Evolutionary conservation across 768 basidiomycete genomes (phyloP).

Genomic region (Psilocybe subaeruginosa): DNA sequence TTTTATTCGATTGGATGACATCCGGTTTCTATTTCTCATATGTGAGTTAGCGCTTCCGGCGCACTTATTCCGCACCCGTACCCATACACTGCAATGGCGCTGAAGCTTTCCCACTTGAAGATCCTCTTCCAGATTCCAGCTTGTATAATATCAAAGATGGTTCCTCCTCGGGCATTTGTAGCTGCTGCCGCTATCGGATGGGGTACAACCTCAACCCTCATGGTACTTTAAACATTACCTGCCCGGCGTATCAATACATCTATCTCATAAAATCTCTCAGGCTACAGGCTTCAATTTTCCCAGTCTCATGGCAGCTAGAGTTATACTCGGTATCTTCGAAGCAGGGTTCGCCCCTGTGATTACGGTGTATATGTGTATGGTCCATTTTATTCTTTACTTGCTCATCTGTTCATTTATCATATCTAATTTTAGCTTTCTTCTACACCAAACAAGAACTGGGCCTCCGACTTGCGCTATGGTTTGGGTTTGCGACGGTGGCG

Average conservation of each 20-base stretch:
- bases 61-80: neutral
- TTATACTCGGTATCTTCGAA: conserved; percentile 78
- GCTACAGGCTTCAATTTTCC: conserved; percentile 62
- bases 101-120: conserved; percentile 32
- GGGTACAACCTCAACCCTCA: conserved; percentile 75
- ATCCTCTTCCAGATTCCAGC: conserved; percentile 74
- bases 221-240: conserved; percentile 43
- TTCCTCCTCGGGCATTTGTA: conserved; percentile 70
- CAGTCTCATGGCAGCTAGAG: conserved; percentile 57
- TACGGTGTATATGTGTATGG: conserved; percentile 76
- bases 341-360: conserved; percentile 79
- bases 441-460: conserved; percentile 80
- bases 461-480: conserved; percentile 79
- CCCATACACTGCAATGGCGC: neutral
- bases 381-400: neutral
- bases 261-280: conserved; percentile 32
- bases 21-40: conserved; percentile 83
- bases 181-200: conserved; percentile 69
- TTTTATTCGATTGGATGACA: conserved; percentile 78
- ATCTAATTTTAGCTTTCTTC: conserved; percentile 57
- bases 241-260: neutral
- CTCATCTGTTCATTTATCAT: neutral
- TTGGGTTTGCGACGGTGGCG: conserved; percentile 82
- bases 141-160: conserved; percentile 65
- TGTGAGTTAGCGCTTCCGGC: conserved; percentile 36